Evolutionary conservation across 2,329 filamentous ascomycete species (phyloP).

Genomic region (Trichoderma arundinaceum): DNA sequence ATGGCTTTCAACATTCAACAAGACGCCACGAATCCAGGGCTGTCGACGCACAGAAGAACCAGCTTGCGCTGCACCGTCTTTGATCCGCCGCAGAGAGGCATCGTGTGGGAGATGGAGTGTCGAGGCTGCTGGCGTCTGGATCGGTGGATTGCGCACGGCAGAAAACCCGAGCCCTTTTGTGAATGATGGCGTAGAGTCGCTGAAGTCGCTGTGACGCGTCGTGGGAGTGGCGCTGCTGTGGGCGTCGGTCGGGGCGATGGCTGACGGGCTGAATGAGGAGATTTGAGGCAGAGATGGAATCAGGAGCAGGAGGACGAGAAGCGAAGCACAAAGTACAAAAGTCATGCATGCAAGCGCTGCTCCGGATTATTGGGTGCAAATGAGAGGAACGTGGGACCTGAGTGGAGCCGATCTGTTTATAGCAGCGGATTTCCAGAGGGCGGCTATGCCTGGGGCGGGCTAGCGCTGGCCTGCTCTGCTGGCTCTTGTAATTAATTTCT

Average conservation of each 20-base stretch:
- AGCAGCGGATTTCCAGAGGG: constrained; percentile 9
- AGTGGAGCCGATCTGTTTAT: constrained; percentile 29
- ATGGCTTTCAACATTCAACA: neutral
- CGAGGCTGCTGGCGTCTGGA: neutral
- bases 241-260: constrained; percentile 13
- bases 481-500: constrained; percentile 13
- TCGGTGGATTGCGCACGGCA: constrained; percentile 4
- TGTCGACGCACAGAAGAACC: constrained; percentile 81
- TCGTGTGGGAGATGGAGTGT: neutral
- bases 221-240: constrained; percentile 8
- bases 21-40: no score
- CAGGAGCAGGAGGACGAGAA: constrained; percentile 20
- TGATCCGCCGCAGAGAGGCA: constrained; percentile 66
- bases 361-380: constrained; percentile 24
- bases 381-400: constrained; percentile 22
- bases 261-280: constrained; percentile 19
- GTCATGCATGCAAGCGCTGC: constrained; percentile 9
- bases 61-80: constrained; percentile 96
- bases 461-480: constrained; percentile 16
- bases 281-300: constrained; percentile 15
- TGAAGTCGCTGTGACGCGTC: constrained; percentile 8
- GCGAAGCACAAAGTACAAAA: neutral
- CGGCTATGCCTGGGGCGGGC: constrained; percentile 1
- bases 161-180: neutral
- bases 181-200: neutral